Percentiles rank a stretch among this genome's conserved stretches.
phyloP scores from a whole-genome alignment of 371 early-diverging fungal genomes.

The Saksenaea oblongispora region DNA sequence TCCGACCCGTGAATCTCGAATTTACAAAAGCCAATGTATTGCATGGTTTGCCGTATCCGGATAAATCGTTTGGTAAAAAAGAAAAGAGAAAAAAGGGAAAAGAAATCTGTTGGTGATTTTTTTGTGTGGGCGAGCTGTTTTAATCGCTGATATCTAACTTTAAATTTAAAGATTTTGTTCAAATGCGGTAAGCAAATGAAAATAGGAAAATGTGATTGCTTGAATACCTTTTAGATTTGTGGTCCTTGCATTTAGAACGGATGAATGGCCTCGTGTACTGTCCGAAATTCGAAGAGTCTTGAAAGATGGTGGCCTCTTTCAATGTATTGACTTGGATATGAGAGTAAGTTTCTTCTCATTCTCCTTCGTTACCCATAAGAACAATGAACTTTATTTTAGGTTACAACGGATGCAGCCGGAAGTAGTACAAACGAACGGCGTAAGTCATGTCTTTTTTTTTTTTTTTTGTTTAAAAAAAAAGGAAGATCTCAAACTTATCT shows the following conservation, averaged over 20 bases:
- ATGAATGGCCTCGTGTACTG: conserved; percentile 37
- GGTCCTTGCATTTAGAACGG: conserved; percentile 31
- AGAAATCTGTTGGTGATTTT: background rate
- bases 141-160: conserved; percentile 1
- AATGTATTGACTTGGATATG: conserved; percentile 42
- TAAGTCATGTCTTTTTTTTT: background rate
- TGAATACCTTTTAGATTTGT: conserved; percentile 21
- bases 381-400: conserved; percentile 5
- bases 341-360: conserved; percentile 12
- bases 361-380: background rate
- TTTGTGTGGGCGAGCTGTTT: background rate
- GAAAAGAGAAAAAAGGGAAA: background rate
- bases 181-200: conserved; percentile 22
- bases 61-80: conserved; percentile 36
- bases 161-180: conserved; percentile 28
- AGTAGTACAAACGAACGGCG: conserved; percentile 1
- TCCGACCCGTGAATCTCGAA: conserved; percentile 32
- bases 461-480: no score
- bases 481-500: no score
- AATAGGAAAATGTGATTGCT: background rate
- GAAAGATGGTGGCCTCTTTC: conserved; percentile 38
- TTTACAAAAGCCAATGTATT: conserved; percentile 36
- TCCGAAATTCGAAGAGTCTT: conserved; percentile 37
- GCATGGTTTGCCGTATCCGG: conserved; percentile 38
- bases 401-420: conserved; percentile 4